Base-by-base conservation (phyloP, 177 flowering plant species). In the Vitis hybrid region DNA sequence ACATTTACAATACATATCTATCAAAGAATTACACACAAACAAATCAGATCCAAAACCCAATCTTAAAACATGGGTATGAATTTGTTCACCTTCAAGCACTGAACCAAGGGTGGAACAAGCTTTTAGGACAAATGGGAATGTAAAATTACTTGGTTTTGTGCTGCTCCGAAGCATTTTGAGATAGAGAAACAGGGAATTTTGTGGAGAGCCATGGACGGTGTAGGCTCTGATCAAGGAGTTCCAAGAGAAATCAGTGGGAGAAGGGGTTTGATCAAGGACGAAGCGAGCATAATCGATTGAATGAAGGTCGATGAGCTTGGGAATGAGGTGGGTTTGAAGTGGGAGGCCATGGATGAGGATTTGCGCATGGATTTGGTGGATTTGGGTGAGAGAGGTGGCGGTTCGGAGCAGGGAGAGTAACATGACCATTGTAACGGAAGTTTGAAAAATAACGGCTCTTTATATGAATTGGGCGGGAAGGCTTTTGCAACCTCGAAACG, bases 321-420 rank as follows among this genome's bases (percentile, higher is more conserved):
- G 2, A 18, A 79, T 78, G 68, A 74, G 74, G 51, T 76, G 59
- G 38, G 10, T 66, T 49, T 66, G 68, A 59, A 72, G 67, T 9
- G 76, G 77, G 15, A 74, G 52, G 54, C 71, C 78, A 49, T 74
- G 68, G n/a, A 72, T 49, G 60, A 70, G 68, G 68, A 77, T 78
- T 57, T 78, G 81, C 38, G 81, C 72, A 31, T 81, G 84, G 59
- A 81, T 71, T 62, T 81, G 83, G 52, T 81, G 84, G 59, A 78
- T 71, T 62, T 81, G 83, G 52, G 59, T 49, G 55, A 81, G 63
- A 54, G 53, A 24, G 18, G 56, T 64, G 59, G 73, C 66, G 17
- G 53, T 70, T 33, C 73, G 62, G 2, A 81, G 76, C 14, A 80
- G 67, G 17, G 57, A 17, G 57, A 54, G n/a, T 1, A 54, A 14